A percentile compares a stretch with the other conserved stretches of the same genome.
phyloP scores from a whole-genome alignment of 768 basidiomycete genomes.

The Hygrocybe punicea region DNA sequence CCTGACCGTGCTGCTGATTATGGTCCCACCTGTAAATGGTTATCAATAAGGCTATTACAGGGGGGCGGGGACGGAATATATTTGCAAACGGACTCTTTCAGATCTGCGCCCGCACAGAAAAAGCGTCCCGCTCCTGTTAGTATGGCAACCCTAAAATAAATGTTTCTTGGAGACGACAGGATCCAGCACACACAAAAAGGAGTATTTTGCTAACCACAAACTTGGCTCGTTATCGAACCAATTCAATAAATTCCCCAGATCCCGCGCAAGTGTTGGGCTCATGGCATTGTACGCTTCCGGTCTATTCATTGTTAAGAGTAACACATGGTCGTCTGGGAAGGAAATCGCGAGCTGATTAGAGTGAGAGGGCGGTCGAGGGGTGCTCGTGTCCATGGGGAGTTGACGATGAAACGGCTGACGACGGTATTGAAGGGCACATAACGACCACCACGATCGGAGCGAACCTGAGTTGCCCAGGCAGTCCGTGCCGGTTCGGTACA shows the following conservation, averaged over 20 bases:
- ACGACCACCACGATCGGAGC: too few species aligned
- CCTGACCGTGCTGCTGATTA: slow-evolving; percentile 43
- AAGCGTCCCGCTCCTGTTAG: too few species aligned
- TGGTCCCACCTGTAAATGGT: slow-evolving; percentile 53
- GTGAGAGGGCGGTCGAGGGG: slow-evolving; percentile 35
- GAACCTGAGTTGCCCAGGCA: too few species aligned
- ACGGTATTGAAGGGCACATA: background rate
- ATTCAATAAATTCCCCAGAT: slow-evolving; percentile 50
- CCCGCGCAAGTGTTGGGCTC: slow-evolving; percentile 53
- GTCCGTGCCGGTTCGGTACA: background rate
- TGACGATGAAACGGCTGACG: too few species aligned
- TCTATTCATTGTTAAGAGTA: slow-evolving; percentile 61
- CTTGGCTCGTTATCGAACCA: slow-evolving; percentile 74
- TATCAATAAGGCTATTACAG: too few species aligned
- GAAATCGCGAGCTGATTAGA: background rate
- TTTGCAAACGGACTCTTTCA: too few species aligned
- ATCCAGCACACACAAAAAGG: slow-evolving; percentile 1
- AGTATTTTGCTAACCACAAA: slow-evolving; percentile 56
- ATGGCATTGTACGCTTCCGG: slow-evolving; percentile 73
- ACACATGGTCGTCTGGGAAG: slow-evolving; percentile 40
- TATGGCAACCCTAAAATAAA: background rate
- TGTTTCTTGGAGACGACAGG: background rate
- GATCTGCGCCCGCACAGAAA: too few species aligned
- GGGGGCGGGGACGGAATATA: too few species aligned
- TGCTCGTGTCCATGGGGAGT: slow-evolving; percentile 9